These are phyloP conservation scores for Mycena sanguinolenta DNA, from an alignment of 768 basidiomycete species.

Conservation along the genomic window DNA sequence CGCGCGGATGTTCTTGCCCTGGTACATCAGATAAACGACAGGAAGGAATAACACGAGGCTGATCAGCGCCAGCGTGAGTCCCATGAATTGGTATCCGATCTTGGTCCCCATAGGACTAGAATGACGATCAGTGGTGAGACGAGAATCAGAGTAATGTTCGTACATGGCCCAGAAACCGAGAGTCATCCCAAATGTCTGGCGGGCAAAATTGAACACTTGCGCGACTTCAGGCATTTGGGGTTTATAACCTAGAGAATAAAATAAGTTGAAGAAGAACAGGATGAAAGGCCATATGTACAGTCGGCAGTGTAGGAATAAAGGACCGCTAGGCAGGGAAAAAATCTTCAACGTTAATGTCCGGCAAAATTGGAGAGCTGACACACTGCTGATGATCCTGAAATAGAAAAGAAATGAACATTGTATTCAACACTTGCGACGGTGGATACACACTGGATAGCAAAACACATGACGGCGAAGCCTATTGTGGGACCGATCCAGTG, in stretches of 20 bases:
- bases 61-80: conserved; percentile 33
- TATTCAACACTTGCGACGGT: neutral
- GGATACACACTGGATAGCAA: conserved; percentile 27
- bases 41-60: conserved; percentile 33
- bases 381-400: conserved; percentile 29
- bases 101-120: conserved; percentile 33
- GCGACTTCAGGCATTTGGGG: conserved; percentile 36
- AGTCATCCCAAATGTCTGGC: conserved; percentile 39
- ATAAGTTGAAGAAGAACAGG: neutral
- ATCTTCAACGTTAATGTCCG: neutral
- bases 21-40: conserved; percentile 33
- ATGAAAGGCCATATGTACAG: neutral
- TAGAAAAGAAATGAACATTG: neutral
- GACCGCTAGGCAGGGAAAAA: conserved; percentile 1
- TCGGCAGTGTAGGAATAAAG: conserved; percentile 35
- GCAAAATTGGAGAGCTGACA: neutral
- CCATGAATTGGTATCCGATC: conserved; percentile 38
- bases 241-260: conserved; percentile 24
- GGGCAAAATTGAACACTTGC: conserved; percentile 37
- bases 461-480: conserved; percentile 34
- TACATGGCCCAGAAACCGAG: conserved; percentile 38
- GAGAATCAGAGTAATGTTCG: neutral
- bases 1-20: conserved; percentile 29
- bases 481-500: conserved; percentile 35
- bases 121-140: neutral